Evolutionary conservation across 805 yeast genomes (phyloP), one percentile per base, ranked within the genome.

Genomic region (Candida stauntonica): DNA sequence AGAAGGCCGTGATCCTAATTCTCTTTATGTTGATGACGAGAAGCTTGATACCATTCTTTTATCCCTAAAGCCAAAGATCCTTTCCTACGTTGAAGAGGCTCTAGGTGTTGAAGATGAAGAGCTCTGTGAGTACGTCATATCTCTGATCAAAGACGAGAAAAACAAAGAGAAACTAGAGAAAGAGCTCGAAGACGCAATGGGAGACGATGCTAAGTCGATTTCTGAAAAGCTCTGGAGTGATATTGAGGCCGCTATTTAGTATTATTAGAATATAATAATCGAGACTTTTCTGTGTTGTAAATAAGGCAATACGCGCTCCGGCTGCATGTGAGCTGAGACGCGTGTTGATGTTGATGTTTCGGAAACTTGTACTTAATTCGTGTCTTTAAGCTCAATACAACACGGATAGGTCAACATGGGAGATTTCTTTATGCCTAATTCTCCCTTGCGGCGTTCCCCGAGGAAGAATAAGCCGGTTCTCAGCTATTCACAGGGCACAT

Each of bases 61-160:
- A 0, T 21, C 48, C 7, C 46, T 75, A 17, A 60, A 60, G 23
- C 47, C 50, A 1, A 67, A 66, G 42, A 58, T 76, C 16, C 64
- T 60, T n/a, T 55, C 54, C 3, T 60, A 73, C 33, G 56, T 78
- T 23, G 77, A 68, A 38, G 78, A 75, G 40, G 72, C 65, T 39
- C 53, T 78, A 33, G 84, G 82, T 2, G 61, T 73, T 31, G 59
- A 62, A 35, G 85, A 77, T 44, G 75, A 71, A 12, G 68, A 72
- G 30, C 61, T 78, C 44, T 58, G 67, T 12, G 64, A 65, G 3
- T 72, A 68, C 36, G 63, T 78, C 20, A 50, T 60, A 26, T 61
- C 61, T 24, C 63, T 67, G 36, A 56, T 75, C 4, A 46, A 58
- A 21, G 61, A 58, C 19, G 55, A 68, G 18, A 61, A 50, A 29